Conservation (phyloP, 2,329 filamentous ascomycete genomes). For the Pseudocercospora pini-densiflorae region DNA sequence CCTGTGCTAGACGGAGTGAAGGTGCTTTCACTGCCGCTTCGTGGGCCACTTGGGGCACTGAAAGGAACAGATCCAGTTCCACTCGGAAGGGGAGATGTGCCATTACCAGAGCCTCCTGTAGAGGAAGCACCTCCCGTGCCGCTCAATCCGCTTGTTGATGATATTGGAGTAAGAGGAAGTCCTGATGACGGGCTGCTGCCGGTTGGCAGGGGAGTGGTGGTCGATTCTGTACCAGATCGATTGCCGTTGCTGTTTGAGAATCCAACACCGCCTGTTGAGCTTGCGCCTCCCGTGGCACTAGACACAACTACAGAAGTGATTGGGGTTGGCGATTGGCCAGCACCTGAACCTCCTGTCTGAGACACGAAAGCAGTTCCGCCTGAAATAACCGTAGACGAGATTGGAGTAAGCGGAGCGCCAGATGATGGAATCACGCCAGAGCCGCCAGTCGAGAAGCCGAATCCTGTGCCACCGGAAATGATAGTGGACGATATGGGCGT, state of each 20-base stretch:
- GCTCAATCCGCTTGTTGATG: slow-evolving; percentile 16
- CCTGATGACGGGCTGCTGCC: slow-evolving; percentile 2
- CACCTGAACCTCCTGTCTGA: not conserved
- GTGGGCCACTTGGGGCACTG: slow-evolving; percentile 7
- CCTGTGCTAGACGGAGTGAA: slow-evolving; percentile 10
- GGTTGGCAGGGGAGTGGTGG: slow-evolving; percentile 3
- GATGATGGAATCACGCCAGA: slow-evolving; percentile 17
- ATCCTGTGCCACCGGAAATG: slow-evolving; percentile 12
- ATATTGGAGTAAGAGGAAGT: slow-evolving; percentile 16
- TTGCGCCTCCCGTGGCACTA: slow-evolving; percentile 8
- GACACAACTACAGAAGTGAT: slow-evolving; percentile 18
- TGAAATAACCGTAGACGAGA: slow-evolving; percentile 14
- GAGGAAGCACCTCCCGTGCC: slow-evolving; percentile 19
- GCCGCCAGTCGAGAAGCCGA: slow-evolving; percentile 10
- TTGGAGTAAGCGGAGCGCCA: slow-evolving; percentile 6
- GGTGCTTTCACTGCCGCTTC: not conserved
- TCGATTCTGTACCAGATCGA: slow-evolving; percentile 1
- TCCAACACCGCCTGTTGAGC: slow-evolving; percentile 5
- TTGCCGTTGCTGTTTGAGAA: slow-evolving; percentile 8
- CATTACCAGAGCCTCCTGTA: slow-evolving; percentile 13
- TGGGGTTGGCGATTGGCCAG: slow-evolving; percentile 7
- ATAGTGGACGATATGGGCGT: slow-evolving; percentile 19
- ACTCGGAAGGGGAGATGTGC: slow-evolving; percentile 10
- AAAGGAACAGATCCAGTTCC: slow-evolving; percentile 5
- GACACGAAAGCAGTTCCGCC: slow-evolving; percentile 4